A percentile compares a stretch with the other conserved stretches of the same genome.
Evolutionary conservation across 1,139 yeast genomes (phyloP).

Genomic region (Sugiyamaella paludigena): DNA sequence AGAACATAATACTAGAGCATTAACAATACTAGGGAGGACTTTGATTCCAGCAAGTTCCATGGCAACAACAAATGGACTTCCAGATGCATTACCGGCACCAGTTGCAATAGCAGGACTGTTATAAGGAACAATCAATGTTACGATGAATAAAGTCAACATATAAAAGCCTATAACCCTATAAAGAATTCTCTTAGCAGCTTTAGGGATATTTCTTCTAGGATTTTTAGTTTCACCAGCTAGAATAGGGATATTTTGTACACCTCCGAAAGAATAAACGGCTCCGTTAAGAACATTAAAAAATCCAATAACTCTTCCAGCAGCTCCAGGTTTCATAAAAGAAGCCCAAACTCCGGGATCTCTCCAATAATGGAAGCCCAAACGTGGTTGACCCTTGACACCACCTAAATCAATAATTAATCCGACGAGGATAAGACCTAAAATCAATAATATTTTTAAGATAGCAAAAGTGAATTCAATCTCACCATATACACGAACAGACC

Average conservation of each 20-base stretch:
- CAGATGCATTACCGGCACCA: conserved; percentile 50
- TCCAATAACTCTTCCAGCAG: conserved; percentile 42
- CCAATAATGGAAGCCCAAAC: conserved; percentile 63
- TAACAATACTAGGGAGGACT: conserved; percentile 67
- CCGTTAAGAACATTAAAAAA: conserved; percentile 74
- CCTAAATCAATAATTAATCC: conserved; percentile 62
- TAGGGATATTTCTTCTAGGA: conserved; percentile 66
- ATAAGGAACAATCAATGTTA: conserved; percentile 65
- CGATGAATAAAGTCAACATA: conserved; percentile 54
- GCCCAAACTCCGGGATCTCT: conserved; percentile 60
- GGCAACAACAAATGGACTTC: conserved; percentile 76
- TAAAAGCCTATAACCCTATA: conserved; percentile 69
- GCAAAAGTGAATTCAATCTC: conserved; percentile 67
- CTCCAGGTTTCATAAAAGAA: conserved; percentile 55
- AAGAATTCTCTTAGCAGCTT: conserved; percentile 68
- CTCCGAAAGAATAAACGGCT: conserved; percentile 86
- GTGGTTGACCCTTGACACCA: conserved; percentile 53
- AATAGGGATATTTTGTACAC: conserved; percentile 76
- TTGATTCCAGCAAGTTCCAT: conserved; percentile 54
- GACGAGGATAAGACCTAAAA: conserved; percentile 60
- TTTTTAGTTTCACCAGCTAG: conserved; percentile 82
- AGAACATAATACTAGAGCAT: conserved; percentile 67
- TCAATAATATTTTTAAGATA: conserved; percentile 56
- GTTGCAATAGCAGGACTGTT: conserved; percentile 44
- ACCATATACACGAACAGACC: conserved; percentile 70